Conservation (phyloP, 805 yeast species). For the Diddensiella transvaalensis region DNA sequence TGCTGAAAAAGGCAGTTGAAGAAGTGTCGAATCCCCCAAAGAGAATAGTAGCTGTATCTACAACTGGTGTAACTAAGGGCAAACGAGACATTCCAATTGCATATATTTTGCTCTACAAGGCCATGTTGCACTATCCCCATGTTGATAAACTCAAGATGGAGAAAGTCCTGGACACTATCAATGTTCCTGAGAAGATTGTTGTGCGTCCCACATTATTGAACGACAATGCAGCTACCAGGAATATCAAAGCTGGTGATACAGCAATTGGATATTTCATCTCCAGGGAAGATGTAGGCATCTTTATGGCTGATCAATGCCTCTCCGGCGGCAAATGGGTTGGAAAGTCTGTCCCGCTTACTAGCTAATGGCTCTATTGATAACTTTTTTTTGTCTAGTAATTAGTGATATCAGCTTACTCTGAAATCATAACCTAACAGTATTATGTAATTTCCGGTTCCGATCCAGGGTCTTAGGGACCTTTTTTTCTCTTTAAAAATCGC, state of each 20-base stretch:
- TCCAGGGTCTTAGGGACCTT: too few species aligned
- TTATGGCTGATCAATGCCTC: slow-evolving; percentile 5
- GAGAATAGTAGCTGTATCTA: slow-evolving; percentile 10
- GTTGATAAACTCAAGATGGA: slow-evolving; percentile 10
- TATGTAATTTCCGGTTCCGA: too few species aligned
- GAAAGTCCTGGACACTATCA: neutral
- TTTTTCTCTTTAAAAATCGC: too few species aligned
- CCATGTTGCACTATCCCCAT: slow-evolving; percentile 2
- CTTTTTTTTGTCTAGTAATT: neutral
- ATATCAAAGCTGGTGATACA: slow-evolving; percentile 4
- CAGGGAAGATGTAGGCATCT: slow-evolving; percentile 8
- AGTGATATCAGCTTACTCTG: neutral
- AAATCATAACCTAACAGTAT: too few species aligned
- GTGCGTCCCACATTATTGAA: slow-evolving; percentile 3
- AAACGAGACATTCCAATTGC: slow-evolving; percentile 6
- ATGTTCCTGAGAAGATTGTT: slow-evolving; percentile 8
- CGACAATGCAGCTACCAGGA: slow-evolving; percentile 1
- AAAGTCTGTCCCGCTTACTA: neutral
- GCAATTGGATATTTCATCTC: slow-evolving; percentile 10
- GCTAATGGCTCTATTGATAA: neutral
- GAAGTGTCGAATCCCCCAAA: slow-evolving; percentile 1
- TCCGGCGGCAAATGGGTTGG: neutral
- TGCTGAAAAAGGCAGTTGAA: slow-evolving; percentile 2
- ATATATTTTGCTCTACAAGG: neutral
- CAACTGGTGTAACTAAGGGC: slow-evolving; percentile 5